Conservation (phyloP, 2,329 filamentous ascomycete species). For the Ceratocystis harringtonii region DNA sequence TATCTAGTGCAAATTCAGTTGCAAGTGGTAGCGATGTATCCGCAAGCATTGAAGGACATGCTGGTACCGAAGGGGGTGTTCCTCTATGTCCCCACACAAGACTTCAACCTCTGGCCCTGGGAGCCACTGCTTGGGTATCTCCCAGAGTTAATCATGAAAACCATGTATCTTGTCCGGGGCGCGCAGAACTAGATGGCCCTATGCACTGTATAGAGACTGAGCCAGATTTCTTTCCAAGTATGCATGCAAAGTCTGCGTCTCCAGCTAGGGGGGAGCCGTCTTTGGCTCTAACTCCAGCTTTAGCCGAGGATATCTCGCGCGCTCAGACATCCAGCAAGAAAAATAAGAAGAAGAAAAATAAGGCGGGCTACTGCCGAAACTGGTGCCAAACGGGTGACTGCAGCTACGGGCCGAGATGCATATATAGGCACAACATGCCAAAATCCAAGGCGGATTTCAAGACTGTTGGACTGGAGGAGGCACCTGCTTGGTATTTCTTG, state of each 20-base stretch:
- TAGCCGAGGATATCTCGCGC: conserved; percentile 17
- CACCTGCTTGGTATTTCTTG: conserved; percentile 30
- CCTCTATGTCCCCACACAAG: background rate
- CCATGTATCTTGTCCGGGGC: background rate
- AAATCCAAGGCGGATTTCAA: conserved; percentile 27
- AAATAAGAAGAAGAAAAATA: background rate
- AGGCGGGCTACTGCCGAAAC: conserved; percentile 27
- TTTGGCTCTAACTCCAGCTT: background rate
- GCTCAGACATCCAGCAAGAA: no score
- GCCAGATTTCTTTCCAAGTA: background rate
- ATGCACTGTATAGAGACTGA: background rate
- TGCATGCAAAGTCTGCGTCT: background rate
- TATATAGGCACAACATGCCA: conserved; percentile 35
- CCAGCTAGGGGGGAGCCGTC: no score
- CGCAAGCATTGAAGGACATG: background rate
- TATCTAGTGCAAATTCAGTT: background rate
- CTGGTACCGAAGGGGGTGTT: background rate
- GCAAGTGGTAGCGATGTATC: background rate
- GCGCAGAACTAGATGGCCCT: background rate
- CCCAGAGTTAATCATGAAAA: background rate
- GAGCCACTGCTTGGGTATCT: background rate
- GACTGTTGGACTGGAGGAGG: conserved; percentile 29
- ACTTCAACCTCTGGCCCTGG: background rate
- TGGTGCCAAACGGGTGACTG: conserved; percentile 37
- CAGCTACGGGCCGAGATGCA: conserved; percentile 30